Base-by-base conservation (phyloP, 73 alveolate genomes). In the Paramecium caudatum region DNA sequence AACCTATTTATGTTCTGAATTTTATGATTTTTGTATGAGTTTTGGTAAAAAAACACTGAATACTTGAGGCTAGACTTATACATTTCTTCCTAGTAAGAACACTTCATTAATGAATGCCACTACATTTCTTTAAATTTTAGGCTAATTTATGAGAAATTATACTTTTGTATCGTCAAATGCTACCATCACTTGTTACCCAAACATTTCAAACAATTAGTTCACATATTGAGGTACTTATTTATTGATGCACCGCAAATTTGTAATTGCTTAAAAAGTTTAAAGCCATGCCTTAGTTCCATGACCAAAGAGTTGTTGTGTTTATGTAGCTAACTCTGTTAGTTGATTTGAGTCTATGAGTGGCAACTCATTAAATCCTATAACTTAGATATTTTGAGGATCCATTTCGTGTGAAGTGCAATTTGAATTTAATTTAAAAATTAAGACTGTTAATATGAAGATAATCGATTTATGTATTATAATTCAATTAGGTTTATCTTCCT, bases 211-310 rank as follows among this genome's bases (percentile, higher is more conserved):
- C 30, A 65, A 36, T n/a, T 65, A 15, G n/a, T 65, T 65, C 1
- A 65, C 83, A 65, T 65, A 16, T 34, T 65, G 5, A 13, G 83
- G 83, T n/a, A 65, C 49, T 25, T 65, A 65, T 65, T 65, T 65
- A 21, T 65, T 65, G 17, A 65, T 65, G 13, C 50, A 65, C 25
- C 83, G 32, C 8, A 65, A n/a, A 36, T 33, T 65, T 13, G 83
- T 65, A 36, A 65, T 65, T 33, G 83, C 83, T 2, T 65, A 65
- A 12, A 65, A 65, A 25, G 39, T 25, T 43, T 65, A 65, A 10
- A 65, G 9, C 83, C 83, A 65, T 32, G 83, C 83, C 39, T 65
- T 65, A 10, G 83, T 36, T 33, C 83, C 83, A 32, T 65, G 39
- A 32, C 48, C 17, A 36, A 65, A 65, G 27, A 65, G 49, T 30